Evolutionary conservation across 805 yeast genomes (phyloP), one percentile per base, ranked within the genome.

Genomic region (Groenewaldozyma tartarivorans): DNA sequence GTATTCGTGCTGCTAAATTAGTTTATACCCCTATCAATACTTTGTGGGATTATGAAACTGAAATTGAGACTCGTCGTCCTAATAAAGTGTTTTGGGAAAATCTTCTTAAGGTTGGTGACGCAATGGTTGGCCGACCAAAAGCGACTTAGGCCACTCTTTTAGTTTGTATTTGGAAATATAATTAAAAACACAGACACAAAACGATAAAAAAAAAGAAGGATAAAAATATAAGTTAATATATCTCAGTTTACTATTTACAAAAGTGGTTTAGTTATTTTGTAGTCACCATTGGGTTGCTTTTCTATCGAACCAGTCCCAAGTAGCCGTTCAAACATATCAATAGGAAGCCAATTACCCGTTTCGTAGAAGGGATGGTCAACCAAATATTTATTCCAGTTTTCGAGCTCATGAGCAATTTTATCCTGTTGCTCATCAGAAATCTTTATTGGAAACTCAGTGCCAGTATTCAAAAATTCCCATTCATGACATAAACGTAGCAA

Each of bases 331-430:
- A 90, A 88, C 81, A 86, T 77, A 56, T 86, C 95, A 57, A 86
- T 95, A 15, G 97, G 96, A 43, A 92, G 74, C 95, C 96, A 90
- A 4, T 96, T 96, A 41, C 83, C 81, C 19, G 96, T 82, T 36
- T 90, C 90, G 22, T 84, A 80, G 61, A 86, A 88, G 33, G 96
- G 96, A 38, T 77, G 71, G 4, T 78, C 68, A 29, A 80, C 71
- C 36, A 82, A 62, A 50, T 75, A 77, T 48, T 73, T 64, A 61
- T 85, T 90, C 66, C 84, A 82, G 22, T 68, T 72, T 44, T 74
- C 77, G 51, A 85, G 68, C 20, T 71, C 73, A 18, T 66, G 54
- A 39, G 74, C 75, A 54, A 79, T 81, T 39, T 66, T 58, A 44
- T 76, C 75, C 34, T 82, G 61, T 48, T 75, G 79, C 34, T 67